Evolutionary conservation across 78 protist genomes (phyloP).

Genomic region (Salpingoeca rosetta): DNA sequence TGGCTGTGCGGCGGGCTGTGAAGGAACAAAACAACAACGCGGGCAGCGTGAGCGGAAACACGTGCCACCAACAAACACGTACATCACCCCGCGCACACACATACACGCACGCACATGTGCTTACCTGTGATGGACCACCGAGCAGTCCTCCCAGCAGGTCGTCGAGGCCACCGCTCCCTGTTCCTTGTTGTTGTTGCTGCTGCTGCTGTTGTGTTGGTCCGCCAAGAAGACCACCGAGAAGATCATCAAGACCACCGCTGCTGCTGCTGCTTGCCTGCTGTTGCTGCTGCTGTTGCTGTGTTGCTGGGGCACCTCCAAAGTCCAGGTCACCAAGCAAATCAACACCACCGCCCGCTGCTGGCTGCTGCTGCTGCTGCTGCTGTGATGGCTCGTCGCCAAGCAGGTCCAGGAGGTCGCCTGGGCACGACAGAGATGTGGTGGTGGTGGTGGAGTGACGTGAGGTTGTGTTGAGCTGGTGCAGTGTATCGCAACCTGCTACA

Average conservation of each 20-base stretch:
- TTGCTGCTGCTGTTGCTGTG: neutral
- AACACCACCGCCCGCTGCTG: neutral
- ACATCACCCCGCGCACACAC: neutral
- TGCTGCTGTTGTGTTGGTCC: neutral
- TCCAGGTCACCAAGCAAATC: neutral
- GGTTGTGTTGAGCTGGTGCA: too few species aligned
- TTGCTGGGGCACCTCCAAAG: neutral
- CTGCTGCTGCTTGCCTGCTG: neutral
- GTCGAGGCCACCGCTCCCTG: neutral
- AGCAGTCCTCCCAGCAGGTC: neutral
- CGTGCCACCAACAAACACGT: neutral
- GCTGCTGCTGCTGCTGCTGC: neutral
- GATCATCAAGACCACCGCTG: neutral
- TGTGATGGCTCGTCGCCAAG: neutral
- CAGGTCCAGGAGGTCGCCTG: neutral
- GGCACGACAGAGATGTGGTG: too few species aligned
- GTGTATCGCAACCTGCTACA: too few species aligned
- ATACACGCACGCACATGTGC: neutral
- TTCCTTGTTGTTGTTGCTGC: too few species aligned
- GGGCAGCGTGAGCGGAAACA: too few species aligned
- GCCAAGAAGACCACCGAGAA: neutral
- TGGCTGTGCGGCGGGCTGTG: too few species aligned
- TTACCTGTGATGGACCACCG: neutral
- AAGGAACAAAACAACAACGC: too few species aligned
- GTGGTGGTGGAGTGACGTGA: too few species aligned